Evolutionary conservation across 2,329 filamentous ascomycete genomes (phyloP), one percentile per base, ranked within the genome.

Genomic region (Penicillium sclerotigenum): DNA sequence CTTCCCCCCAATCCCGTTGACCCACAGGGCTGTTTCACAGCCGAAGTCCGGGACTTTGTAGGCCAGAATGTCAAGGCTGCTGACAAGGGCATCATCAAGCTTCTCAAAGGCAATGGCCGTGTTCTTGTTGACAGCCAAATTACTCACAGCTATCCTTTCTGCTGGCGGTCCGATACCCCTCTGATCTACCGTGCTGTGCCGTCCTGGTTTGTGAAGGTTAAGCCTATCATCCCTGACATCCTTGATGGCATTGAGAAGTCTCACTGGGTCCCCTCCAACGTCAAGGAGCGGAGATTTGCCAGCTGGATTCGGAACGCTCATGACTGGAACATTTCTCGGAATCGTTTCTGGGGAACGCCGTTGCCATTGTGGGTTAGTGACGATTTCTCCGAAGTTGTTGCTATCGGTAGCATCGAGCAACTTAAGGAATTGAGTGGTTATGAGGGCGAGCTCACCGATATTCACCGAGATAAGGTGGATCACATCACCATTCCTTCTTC

Each of bases 271-370:
- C 93, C 93, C 1, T 86, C 83, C 1, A 89, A 90, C 65, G 91
- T 97, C 59, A 96, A 96, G 74, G 92, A 96, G 67, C 89, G 87
- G 71, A 86, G 93, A 14, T 97, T 97, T 67, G 84, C 87, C 43
- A 94, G 87, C 76, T 97, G 93, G 93, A 93, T 97, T 60, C 80
- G 83, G 57, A 93, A 93, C 70, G 92, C 93, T 14, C 87, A 88
- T 57, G 93, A 97, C 74, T 97, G 93, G 93, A 96, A 96, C 70
- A 88, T 97, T 31, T 94, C 91, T 52, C 83, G 93, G 63, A 96
- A 96, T 73, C 84, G 93, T 54, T 97, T 95, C 76, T 97, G 93
- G 93, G 93, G 93, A 48, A 97, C 91, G 0, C 92, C 92, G 1
- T 86, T 97, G 57, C 92, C 92, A 7, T 75, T 97, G 34, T 97